phyloP scores from a whole-genome alignment of 83 land plant genomes.

The Thuja plicata region DNA sequence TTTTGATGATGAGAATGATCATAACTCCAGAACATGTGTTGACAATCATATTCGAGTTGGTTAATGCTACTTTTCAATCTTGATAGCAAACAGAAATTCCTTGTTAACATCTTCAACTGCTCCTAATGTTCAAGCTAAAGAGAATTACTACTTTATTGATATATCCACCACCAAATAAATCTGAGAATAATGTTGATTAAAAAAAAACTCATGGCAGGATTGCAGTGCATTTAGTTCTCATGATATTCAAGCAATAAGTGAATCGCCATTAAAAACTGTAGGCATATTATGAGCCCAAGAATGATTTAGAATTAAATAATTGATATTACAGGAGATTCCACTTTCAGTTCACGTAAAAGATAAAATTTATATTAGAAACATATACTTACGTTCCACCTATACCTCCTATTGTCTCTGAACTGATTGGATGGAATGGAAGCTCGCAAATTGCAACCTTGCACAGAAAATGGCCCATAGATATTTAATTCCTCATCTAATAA shows the following conservation, averaged over 20 bases:
- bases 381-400: slow-evolving; percentile 92
- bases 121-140: background rate
- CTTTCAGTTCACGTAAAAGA: background rate
- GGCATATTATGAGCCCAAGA: background rate
- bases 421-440: slow-evolving; percentile 89
- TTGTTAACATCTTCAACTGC: background rate
- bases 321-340: background rate
- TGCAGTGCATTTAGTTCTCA: background rate
- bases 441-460: slow-evolving; percentile 86
- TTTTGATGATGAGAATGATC: background rate
- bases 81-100: background rate
- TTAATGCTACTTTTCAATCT: background rate
- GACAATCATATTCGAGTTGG: background rate
- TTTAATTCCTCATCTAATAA: background rate
- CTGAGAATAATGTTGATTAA: background rate
- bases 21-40: background rate
- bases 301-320: background rate
- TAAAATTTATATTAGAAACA: background rate
- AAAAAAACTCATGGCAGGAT: background rate
- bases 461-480: background rate
- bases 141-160: background rate
- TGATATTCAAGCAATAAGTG: background rate
- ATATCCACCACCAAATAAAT: background rate
- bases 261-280: background rate
- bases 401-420: slow-evolving; percentile 90